Percentiles rank a stretch among this genome's conserved stretches.
Conservation (phyloP, 2,329 filamentous ascomycete species). For the Aureobasidium sp. region DNA sequence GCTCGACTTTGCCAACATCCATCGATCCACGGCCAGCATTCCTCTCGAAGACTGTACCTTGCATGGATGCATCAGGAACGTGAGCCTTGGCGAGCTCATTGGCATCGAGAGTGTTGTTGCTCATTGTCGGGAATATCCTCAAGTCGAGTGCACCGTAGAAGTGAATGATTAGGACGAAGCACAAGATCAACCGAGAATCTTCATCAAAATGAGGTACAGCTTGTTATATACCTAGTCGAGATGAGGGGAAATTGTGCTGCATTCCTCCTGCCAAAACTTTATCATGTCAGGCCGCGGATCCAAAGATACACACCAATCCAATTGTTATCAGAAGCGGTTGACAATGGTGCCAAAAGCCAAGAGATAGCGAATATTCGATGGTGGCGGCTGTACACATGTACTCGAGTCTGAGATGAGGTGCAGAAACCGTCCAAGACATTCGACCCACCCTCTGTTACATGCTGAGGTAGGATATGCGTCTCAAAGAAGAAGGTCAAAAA, state of each 20-base stretch:
- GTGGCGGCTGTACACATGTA: slow-evolving; percentile 10
- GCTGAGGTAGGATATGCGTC: slow-evolving; percentile 6
- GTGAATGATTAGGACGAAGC: not conserved
- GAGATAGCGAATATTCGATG: slow-evolving; percentile 12
- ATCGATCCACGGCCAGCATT: slow-evolving; percentile 7
- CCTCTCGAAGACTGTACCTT: not conserved
- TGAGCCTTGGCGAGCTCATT: slow-evolving; percentile 6
- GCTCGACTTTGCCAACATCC: slow-evolving; percentile 10
- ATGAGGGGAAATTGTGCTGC: not conserved
- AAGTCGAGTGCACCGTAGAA: not conserved
- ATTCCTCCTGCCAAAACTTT: slow-evolving; percentile 1
- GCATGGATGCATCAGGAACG: not conserved
- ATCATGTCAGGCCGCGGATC: not conserved
- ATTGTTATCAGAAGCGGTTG: slow-evolving; percentile 5
- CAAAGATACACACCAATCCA: not conserved
- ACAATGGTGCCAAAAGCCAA: slow-evolving; percentile 2
- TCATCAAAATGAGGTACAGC: not conserved
- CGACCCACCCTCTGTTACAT: not conserved
- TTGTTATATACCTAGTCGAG: not conserved
- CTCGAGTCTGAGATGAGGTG: not conserved
- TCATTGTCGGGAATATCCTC: not conserved
- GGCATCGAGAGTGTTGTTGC: not conserved
- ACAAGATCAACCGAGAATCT: not conserved
- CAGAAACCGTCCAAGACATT: not conserved
- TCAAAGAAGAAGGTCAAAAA: slow-evolving; percentile 8